These are phyloP conservation scores for Myriosclerotinia scirpicola DNA, from an alignment of 2,329 filamentous ascomycete genomes.

Conservation along the genomic window DNA sequence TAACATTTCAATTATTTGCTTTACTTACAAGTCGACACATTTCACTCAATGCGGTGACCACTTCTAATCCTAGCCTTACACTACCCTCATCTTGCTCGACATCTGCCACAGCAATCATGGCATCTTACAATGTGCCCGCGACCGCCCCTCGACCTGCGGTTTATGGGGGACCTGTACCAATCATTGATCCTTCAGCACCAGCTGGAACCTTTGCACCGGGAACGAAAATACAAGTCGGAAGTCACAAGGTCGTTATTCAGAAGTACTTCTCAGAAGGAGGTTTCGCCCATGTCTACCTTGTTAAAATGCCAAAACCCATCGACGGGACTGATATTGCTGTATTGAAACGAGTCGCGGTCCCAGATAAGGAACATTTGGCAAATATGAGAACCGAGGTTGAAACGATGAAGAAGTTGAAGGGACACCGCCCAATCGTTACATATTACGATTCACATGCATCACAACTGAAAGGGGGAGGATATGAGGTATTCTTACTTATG, in stretches of 20 bases:
- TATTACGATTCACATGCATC: conserved; percentile 99
- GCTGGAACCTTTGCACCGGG: conserved; percentile 87
- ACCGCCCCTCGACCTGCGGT: conserved; percentile 46
- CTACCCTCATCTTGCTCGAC: conserved; percentile 27
- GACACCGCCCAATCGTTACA: conserved; percentile 91
- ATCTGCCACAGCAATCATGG: conserved; percentile 41
- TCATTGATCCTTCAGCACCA: conserved; percentile 51
- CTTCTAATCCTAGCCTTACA: conserved; percentile 25
- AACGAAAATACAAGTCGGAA: conserved; percentile 95
- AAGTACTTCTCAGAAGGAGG: conserved; percentile 98
- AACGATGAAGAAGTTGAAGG: conserved; percentile 99
- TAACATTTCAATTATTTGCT: conserved; percentile 5
- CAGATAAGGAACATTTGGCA: conserved; percentile 89
- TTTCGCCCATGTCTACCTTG: conserved; percentile 97
- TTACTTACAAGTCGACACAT: conserved; percentile 5
- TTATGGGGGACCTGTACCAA: conserved; percentile 48
- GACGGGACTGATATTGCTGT: conserved; percentile 43
- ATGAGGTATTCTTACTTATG: conserved; percentile 98
- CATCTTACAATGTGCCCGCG: conserved; percentile 45
- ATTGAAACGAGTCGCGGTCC: conserved; percentile 81
- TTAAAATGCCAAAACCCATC: conserved; percentile 68
- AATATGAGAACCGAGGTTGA: conserved; percentile 99
- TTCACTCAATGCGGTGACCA: conserved; percentile 39
- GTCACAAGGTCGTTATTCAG: conserved; percentile 89
- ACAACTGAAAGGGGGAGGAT: conserved; percentile 86